Evolutionary conservation across 2,329 filamentous ascomycete genomes (phyloP), one percentile per base, ranked within the genome.

Genomic region (Raffaelea albimanens): DNA sequence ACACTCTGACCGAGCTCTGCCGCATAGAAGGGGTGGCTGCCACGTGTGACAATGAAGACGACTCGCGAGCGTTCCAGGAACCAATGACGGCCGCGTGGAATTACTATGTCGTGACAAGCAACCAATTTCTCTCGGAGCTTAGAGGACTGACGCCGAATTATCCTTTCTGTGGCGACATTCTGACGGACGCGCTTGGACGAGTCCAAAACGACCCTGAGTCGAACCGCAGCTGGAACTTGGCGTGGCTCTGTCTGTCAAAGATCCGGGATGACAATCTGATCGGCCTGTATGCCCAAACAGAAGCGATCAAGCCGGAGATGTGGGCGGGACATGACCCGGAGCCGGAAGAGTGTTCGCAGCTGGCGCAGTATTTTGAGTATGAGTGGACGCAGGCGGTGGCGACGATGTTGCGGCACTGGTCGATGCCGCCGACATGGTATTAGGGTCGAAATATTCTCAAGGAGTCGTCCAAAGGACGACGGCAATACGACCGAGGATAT

Each of bases 161-260:
- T 56, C 82, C 83, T 1, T 80, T 87, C 60, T 78, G 76, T 54
- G 77, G 75, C 13, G 78, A 81, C 43, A 72, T 83, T 31, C 60
- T 87, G 2, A 71, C 76, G 44, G 82, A 85, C 57, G 83, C 83
- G 0, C 81, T 83, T 56, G 63, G 67, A 47, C 69, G 80, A 20
- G 83, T 88, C 3, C 70, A 74, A 47, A 68, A 66, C 23, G 84
- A 87, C 52, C 81, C 82, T 0, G 67, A 72, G 18, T 83, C 80
- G 53, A 80, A 80, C 55, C 73, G 80, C 21, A 87, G 82, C 59
- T 88, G 85, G 83, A 89, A 88, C 59, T 70, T 84, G 55, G 84
- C 82, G 39, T 88, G 84, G 83, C 66, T 88, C 41, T 79, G 84
- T 29, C 65, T 88, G 10, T 67, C 66, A 39, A 86, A 85, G 61